phyloP scores from a whole-genome alignment of 257 asterid genomes.

The Orobanche coerulescens region DNA sequence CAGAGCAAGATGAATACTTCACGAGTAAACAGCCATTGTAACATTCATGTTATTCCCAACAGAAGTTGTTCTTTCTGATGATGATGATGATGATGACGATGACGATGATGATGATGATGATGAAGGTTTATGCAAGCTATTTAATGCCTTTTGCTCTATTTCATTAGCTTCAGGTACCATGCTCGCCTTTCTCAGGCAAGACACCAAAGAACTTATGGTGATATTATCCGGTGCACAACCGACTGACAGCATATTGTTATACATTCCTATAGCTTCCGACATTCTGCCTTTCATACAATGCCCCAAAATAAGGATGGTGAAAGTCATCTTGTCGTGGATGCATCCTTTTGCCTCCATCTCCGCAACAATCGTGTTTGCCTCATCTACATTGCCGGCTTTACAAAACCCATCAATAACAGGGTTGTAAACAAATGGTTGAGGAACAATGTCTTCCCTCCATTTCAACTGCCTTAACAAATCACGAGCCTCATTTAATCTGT shows the following conservation, averaged over 20 bases:
- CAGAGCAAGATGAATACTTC: conserved; percentile 14
- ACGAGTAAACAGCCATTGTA: conserved; percentile 50
- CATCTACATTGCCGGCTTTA: conserved; percentile 77
- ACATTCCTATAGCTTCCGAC: conserved; percentile 60
- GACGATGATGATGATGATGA: conserved; percentile 30
- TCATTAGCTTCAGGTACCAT: conserved; percentile 67
- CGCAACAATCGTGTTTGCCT: conserved; percentile 59
- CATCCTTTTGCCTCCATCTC: conserved; percentile 85
- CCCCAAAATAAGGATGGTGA: conserved; percentile 82
- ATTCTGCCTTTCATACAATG: conserved; percentile 97
- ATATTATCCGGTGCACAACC: conserved; percentile 70
- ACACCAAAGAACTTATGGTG: conserved; percentile 39
- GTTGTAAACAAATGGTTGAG: conserved; percentile 68
- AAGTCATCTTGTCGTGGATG: conserved; percentile 73
- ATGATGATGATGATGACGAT: conserved; percentile 27
- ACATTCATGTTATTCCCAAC: conserved; percentile 35
- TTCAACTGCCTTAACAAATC: conserved; percentile 47
- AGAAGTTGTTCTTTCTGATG: conserved; percentile 30
- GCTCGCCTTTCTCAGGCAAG: conserved; percentile 84
- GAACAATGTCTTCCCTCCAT: conserved; percentile 51
- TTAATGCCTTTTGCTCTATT: conserved; percentile 41
- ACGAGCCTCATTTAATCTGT: conserved; percentile 72
- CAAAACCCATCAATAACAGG: conserved; percentile 88
- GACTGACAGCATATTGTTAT: conserved; percentile 55
- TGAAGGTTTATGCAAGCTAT: conserved; percentile 16